phyloP scores from a whole-genome alignment of 345 rosid genomes.

The Hibiscus mutabilis region DNA sequence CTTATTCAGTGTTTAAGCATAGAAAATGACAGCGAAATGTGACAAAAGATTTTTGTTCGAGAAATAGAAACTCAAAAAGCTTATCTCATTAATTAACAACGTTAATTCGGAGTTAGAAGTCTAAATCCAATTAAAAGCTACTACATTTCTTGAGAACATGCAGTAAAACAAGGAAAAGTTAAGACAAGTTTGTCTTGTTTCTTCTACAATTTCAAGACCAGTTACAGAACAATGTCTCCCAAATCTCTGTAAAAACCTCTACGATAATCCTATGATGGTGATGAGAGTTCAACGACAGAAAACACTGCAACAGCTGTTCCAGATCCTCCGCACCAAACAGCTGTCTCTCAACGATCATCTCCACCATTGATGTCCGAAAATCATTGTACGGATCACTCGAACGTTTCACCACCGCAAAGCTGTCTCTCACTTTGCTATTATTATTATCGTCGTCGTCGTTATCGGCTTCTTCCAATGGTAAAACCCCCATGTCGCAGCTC shows the following conservation, averaged over 20 bases:
- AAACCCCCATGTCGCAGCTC: neutral
- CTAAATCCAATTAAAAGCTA: neutral
- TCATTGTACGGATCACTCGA: constrained; percentile 64
- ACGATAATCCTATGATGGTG: constrained; percentile 60
- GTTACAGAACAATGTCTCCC: constrained; percentile 50
- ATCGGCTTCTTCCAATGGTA: neutral
- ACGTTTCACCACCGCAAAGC: constrained; percentile 83
- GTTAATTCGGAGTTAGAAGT: neutral
- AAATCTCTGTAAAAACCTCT: constrained; percentile 64
- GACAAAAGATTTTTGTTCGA: too few species aligned
- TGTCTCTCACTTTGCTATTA: constrained; percentile 44
- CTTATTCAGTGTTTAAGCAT: too few species aligned
- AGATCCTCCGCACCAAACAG: constrained; percentile 52
- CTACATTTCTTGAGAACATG: too few species aligned
- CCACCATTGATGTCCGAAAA: constrained; percentile 69
- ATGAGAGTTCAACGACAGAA: constrained; percentile 55
- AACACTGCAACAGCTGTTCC: constrained; percentile 67
- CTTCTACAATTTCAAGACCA: constrained; percentile 3
- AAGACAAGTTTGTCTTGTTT: neutral
- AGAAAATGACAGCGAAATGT: too few species aligned
- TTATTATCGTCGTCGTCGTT: constrained; percentile 12
- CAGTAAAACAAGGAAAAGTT: too few species aligned
- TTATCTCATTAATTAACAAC: constrained; percentile 8
- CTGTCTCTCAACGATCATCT: constrained; percentile 79
- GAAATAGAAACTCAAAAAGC: neutral